Percentiles rank a stretch among this genome's conserved stretches.
Evolutionary conservation across 2,329 filamentous ascomycete genomes (phyloP).

Genomic region (Aspergillus vadensis): DNA sequence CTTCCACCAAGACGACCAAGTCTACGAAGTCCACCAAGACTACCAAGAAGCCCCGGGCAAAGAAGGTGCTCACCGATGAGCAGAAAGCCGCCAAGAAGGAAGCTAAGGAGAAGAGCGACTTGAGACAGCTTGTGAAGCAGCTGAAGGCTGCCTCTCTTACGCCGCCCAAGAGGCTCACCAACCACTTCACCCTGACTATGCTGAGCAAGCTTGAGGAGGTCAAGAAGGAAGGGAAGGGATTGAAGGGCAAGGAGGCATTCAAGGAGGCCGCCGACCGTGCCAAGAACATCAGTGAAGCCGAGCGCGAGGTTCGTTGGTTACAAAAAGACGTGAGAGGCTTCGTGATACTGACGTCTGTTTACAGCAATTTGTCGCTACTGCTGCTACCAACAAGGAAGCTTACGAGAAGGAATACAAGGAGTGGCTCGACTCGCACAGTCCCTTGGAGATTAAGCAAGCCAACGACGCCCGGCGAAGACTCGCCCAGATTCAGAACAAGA

Average conservation of each 20-base stretch:
- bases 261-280: slow-evolving; percentile 19
- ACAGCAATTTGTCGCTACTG: slow-evolving; percentile 58
- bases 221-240: slow-evolving; percentile 8
- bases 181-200: slow-evolving; percentile 27
- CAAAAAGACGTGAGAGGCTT: background rate
- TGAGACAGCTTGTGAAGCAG: slow-evolving; percentile 33
- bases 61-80: slow-evolving; percentile 35
- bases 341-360: slow-evolving; percentile 12
- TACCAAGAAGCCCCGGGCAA: slow-evolving; percentile 24
- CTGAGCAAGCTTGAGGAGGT: slow-evolving; percentile 19
- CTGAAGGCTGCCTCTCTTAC: slow-evolving; percentile 38
- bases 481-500: slow-evolving; percentile 24
- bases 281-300: slow-evolving; percentile 19
- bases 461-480: slow-evolving; percentile 58
- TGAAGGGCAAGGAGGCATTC: slow-evolving; percentile 21
- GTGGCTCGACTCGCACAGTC: slow-evolving; percentile 59
- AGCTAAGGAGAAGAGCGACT: slow-evolving; percentile 31
- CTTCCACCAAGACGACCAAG: slow-evolving; percentile 26
- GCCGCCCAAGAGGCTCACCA: slow-evolving; percentile 41
- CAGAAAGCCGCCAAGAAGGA: slow-evolving; percentile 32
- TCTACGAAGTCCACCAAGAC: slow-evolving; percentile 23
- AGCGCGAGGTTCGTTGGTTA: slow-evolving; percentile 26
- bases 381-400: slow-evolving; percentile 49
- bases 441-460: slow-evolving; percentile 59
- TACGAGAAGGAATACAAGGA: slow-evolving; percentile 50